Evolutionary conservation across 306 rosid genomes (phyloP).

Genomic region (Hippophae rhamnoides): DNA sequence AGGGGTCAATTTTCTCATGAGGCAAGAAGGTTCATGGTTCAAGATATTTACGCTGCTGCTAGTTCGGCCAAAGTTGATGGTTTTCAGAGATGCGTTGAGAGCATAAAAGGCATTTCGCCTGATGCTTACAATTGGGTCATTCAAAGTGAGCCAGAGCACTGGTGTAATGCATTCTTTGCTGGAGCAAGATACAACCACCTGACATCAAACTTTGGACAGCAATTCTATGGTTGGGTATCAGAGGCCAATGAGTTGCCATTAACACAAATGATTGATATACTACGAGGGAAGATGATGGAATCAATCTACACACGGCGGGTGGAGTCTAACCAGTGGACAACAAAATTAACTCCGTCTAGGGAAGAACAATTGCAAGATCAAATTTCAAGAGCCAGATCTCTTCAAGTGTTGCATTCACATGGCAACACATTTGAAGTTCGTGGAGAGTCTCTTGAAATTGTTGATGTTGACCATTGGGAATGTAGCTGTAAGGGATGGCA

Average conservation of each 20-base stretch:
- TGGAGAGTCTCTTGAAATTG: constrained; percentile 65
- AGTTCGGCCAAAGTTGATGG: constrained; percentile 58
- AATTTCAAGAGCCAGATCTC: constrained; percentile 36
- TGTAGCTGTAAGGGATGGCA: constrained; percentile 94
- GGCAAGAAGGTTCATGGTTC: constrained; percentile 87
- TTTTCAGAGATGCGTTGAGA: constrained; percentile 56
- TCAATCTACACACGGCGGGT: constrained; percentile 46
- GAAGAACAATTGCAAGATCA: constrained; percentile 67
- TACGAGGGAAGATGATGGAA: constrained; percentile 87
- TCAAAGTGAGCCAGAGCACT: constrained; percentile 72
- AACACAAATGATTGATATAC: constrained; percentile 81
- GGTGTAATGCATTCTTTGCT: constrained; percentile 75
- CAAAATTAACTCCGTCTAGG: constrained; percentile 75
- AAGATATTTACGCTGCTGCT: constrained; percentile 84
- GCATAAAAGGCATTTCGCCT: constrained; percentile 80
- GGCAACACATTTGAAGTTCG: constrained; percentile 70
- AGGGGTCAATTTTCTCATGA: constrained; percentile 95
- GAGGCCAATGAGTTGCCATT: constrained; percentile 94
- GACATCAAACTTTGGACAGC: constrained; percentile 71
- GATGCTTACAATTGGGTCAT: constrained; percentile 87
- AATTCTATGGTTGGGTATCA: constrained; percentile 80
- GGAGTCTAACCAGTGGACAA: constrained; percentile 63
- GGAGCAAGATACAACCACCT: constrained; percentile 81
- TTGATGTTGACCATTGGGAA: constrained; percentile 73
- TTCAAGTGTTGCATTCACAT: constrained; percentile 53